These are phyloP conservation scores for Aethionema arabicum DNA, from an alignment of 345 rosid genomes.

Conservation along the genomic window DNA sequence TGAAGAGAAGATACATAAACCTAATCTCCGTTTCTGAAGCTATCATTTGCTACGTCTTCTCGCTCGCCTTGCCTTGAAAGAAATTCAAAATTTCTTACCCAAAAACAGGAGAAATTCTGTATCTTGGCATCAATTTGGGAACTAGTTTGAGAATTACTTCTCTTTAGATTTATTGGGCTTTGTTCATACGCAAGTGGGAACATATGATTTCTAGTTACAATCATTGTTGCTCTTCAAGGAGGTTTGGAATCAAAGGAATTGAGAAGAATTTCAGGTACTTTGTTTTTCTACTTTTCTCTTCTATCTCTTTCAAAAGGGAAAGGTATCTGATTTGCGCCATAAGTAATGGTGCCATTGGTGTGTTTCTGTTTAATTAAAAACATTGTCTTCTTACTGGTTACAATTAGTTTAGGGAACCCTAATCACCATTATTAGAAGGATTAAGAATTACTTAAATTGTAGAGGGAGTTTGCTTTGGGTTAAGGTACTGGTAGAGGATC, in stretches of 20 bases:
- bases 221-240: conserved; percentile 36
- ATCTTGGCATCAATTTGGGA: conserved; percentile 41
- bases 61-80: conserved; percentile 42
- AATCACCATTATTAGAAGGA: conserved; percentile 10
- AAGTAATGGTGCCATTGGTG: conserved; percentile 14
- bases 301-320: conserved; percentile 22
- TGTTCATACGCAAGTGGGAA: neutral
- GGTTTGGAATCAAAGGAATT: conserved; percentile 24
- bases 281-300: conserved; percentile 26
- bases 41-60: conserved; percentile 27
- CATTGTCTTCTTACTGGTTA: conserved; percentile 19
- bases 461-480: conserved; percentile 25
- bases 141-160: conserved; percentile 37
- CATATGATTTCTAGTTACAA: conserved; percentile 22
- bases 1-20: conserved; percentile 9
- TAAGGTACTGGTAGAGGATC: conserved; percentile 22
- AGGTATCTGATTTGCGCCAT: conserved; percentile 21
- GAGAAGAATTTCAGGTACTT: conserved; percentile 41
- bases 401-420: conserved; percentile 7
- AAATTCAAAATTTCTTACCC: conserved; percentile 37
- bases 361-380: neutral
- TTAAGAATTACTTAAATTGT: conserved; percentile 16
- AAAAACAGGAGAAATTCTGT: conserved; percentile 29
- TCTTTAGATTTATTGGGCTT: conserved; percentile 14
- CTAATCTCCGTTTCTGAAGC: conserved; percentile 20